These are phyloP conservation scores for Fulvia fulva DNA, from an alignment of 2,329 filamentous ascomycete genomes.

Conservation along the genomic window DNA sequence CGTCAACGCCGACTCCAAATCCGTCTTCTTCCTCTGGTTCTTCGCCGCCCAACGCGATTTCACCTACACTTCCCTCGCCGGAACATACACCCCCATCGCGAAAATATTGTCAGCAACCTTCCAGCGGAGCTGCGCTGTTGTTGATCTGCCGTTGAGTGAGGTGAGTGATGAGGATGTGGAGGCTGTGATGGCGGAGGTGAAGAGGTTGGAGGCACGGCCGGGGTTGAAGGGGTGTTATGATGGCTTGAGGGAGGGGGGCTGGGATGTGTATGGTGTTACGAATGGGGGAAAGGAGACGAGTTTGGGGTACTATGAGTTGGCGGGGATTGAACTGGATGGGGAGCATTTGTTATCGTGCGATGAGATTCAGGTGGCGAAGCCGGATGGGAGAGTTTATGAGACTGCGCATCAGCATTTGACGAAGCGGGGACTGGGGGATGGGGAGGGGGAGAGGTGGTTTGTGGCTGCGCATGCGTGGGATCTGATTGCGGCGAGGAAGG, in stretches of 20 bases:
- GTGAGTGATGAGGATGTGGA: conserved; percentile 27
- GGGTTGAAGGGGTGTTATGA: conserved; percentile 30
- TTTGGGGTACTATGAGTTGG: conserved; percentile 29
- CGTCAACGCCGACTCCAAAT: conserved; percentile 20
- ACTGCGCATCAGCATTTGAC: conserved; percentile 24
- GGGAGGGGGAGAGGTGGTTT: conserved; percentile 29
- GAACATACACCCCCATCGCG: conserved; percentile 29
- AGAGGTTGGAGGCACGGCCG: conserved; percentile 15
- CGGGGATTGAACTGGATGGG: conserved; percentile 24
- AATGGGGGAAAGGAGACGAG: conserved; percentile 30
- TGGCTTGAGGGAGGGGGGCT: conserved; percentile 25
- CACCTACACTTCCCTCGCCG: conserved; percentile 28
- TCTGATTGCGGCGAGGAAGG: conserved; percentile 29
- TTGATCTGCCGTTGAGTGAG: conserved; percentile 20
- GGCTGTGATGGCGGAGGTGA: conserved; percentile 27
- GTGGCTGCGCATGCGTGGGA: conserved; percentile 31
- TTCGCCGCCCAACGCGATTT: conserved; percentile 32
- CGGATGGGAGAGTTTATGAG: conserved; percentile 28
- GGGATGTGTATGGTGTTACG: conserved; percentile 31
- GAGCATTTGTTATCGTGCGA: conserved; percentile 30
- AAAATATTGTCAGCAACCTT: conserved; percentile 27
- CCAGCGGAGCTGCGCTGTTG: conserved; percentile 25
- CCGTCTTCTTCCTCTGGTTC: conserved; percentile 31
- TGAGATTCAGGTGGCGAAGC: conserved; percentile 29
- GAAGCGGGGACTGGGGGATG: conserved; percentile 19